phyloP scores from a whole-genome alignment of 2,329 filamentous ascomycete genomes.

The Cordyceps cateniannulata region DNA sequence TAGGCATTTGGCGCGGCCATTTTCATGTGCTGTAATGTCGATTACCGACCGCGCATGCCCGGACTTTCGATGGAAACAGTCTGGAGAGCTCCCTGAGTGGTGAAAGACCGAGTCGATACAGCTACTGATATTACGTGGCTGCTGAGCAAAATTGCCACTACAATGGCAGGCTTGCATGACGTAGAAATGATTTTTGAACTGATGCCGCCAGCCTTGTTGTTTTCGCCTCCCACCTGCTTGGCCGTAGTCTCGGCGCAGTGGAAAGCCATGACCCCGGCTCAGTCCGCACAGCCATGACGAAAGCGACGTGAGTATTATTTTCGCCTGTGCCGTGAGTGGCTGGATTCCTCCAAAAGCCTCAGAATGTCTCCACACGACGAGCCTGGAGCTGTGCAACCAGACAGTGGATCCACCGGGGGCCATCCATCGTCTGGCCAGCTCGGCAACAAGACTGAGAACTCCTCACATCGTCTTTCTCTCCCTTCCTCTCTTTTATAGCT shows the following conservation, averaged over 20 bases:
- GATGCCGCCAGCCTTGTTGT: not conserved
- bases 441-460: slow-evolving; percentile 19
- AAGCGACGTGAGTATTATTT: slow-evolving; percentile 25
- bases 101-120: too few relatives aligned
- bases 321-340: slow-evolving; percentile 15
- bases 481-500: slow-evolving; percentile 19
- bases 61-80: not conserved
- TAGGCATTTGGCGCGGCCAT: slow-evolving; percentile 2
- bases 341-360: slow-evolving; percentile 1
- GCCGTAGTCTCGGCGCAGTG: slow-evolving; percentile 3
- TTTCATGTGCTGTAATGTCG: slow-evolving; percentile 11
- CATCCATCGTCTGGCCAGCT: not conserved
- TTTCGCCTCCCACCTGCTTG: not conserved
- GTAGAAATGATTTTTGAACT: not conserved
- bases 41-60: slow-evolving; percentile 7
- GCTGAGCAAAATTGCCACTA: not conserved
- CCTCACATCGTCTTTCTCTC: slow-evolving; percentile 20
- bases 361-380: not conserved
- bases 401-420: slow-evolving; percentile 6
- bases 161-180: not conserved
- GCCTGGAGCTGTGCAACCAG: slow-evolving; percentile 13
- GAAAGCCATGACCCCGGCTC: slow-evolving; percentile 1
- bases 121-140: too few relatives aligned
- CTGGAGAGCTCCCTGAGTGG: not conserved
- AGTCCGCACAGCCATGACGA: slow-evolving; percentile 22